Percentiles rank a stretch among this genome's conserved stretches.
These are phyloP conservation scores for Geotrichum europaeum DNA, from an alignment of 1,139 yeast genomes.

Conservation along the genomic window DNA sequence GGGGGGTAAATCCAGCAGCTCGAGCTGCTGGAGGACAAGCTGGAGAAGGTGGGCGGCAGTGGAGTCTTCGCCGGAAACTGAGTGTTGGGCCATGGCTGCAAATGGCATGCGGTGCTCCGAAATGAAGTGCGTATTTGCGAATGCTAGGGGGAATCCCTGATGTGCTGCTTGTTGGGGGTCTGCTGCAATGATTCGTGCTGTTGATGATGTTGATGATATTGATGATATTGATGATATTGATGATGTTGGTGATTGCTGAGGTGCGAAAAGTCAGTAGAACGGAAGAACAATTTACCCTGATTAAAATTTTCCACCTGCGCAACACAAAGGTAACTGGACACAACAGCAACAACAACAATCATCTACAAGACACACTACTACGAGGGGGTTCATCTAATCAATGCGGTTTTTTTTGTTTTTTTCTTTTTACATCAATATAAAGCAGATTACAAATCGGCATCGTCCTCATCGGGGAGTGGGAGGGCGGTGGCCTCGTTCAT, in stretches of 20 bases:
- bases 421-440: neutral
- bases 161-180: neutral
- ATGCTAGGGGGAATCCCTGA: neutral
- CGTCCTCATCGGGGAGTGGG: conserved; percentile 99
- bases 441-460: conserved; percentile 78
- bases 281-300: neutral
- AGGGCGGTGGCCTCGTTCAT: conserved; percentile 99
- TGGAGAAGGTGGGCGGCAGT: conserved; percentile 9
- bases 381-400: neutral
- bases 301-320: neutral
- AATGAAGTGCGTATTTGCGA: neutral
- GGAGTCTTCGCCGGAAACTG: neutral
- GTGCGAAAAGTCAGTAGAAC: neutral
- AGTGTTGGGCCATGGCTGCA: neutral
- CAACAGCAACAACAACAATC: neutral
- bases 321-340: neutral
- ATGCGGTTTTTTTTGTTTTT: neutral
- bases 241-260: neutral
- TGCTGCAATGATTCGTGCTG: neutral
- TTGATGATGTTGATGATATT: neutral
- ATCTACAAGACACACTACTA: neutral
- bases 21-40: conserved; percentile 7
- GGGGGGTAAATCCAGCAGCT: conserved; percentile 5
- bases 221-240: neutral
- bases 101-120: neutral